Evolutionary conservation across 352 stramenopile species (phyloP), one percentile per base, ranked within the genome.

Genomic region (Blastocystis sp.): DNA sequence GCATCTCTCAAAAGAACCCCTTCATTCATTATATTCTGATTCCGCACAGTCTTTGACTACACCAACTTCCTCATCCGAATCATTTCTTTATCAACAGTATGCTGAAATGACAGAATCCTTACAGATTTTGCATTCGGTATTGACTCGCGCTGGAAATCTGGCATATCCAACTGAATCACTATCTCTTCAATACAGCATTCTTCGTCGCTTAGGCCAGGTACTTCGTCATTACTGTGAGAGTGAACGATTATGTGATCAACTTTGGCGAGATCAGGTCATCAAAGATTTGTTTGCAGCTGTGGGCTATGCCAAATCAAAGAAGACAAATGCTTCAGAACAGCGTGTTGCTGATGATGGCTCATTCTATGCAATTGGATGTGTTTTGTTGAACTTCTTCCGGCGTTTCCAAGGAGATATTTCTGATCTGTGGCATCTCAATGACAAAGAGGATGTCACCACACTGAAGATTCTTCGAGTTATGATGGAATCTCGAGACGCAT

Each of bases 391-490:
- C 2, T 83, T 83, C 71, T 83, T 83, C 24, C 43, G 37, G 1
- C 46, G 58, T 7, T 83, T 67, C 51, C 71, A 83, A 24, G 71
- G 71, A 16, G 71, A 83, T 14, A 83, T 83, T 24, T 83, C 51
- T 42, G 71, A 46, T 14, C 35, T 46, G 21, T 77, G 37, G 21
- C 16, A 58, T 16, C 12, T 32, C 4, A 27, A 66, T 11, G 21
- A 14, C 4, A n/a, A 66, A 11, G 21, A 66, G 6, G 4, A 46
- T 1, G 14, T 32, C 11, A 4, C 65, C 4, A 39, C 51, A 7
- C 71, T 83, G 5, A 21, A 32, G 29, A 65, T 83, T 29, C 71
- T 83, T 32, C 46, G 35, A 16, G n/a, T 39, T 19, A 83, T 42
- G 32, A 24, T 83, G 27, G 29, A 66, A 21, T 56, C 32, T 16